Evolutionary conservation across 1,139 yeast species (phyloP).

Genomic region (Trichomonascaceae sp.): DNA sequence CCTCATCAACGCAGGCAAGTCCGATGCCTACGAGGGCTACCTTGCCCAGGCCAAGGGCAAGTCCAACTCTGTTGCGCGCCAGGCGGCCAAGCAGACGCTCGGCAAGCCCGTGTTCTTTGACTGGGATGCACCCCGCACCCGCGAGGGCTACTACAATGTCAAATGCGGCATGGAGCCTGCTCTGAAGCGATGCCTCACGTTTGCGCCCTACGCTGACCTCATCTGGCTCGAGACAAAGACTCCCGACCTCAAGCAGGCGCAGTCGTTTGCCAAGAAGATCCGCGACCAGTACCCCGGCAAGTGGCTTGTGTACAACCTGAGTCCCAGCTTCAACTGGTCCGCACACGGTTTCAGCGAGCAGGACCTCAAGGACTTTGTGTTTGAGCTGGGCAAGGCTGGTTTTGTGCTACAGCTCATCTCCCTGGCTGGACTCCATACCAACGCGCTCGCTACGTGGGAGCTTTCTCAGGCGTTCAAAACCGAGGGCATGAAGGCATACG

Average conservation of each 20-base stretch:
- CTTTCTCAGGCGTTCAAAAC: constrained; percentile 33
- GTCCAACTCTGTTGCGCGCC: constrained; percentile 26
- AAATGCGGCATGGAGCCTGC: constrained; percentile 41
- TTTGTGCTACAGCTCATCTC: constrained; percentile 42
- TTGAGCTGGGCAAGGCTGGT: constrained; percentile 43
- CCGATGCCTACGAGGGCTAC: constrained; percentile 23
- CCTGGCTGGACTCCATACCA: constrained; percentile 40
- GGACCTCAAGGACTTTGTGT: constrained; percentile 36
- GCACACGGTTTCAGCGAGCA: constrained; percentile 38
- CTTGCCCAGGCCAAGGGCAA: constrained; percentile 18
- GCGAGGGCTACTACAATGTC: constrained; percentile 42
- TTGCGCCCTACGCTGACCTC: constrained; percentile 44
- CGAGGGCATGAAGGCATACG: constrained; percentile 46
- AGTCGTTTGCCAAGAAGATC: constrained; percentile 34
- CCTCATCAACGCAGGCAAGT: constrained; percentile 22
- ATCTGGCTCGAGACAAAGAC: constrained; percentile 48
- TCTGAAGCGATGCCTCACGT: constrained; percentile 37
- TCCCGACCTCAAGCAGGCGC: constrained; percentile 41
- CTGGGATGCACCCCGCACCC: constrained; percentile 48
- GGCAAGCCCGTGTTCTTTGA: constrained; percentile 31
- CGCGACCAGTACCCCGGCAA: constrained; percentile 37
- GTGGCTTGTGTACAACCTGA: constrained; percentile 44
- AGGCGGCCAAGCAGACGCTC: constrained; percentile 21
- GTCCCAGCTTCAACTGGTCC: constrained; percentile 48
- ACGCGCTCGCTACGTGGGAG: constrained; percentile 39